Evolutionary conservation across 768 basidiomycete species (phyloP), one percentile per base, ranked within the genome.

Genomic region (Pleurotus cornucopiae): DNA sequence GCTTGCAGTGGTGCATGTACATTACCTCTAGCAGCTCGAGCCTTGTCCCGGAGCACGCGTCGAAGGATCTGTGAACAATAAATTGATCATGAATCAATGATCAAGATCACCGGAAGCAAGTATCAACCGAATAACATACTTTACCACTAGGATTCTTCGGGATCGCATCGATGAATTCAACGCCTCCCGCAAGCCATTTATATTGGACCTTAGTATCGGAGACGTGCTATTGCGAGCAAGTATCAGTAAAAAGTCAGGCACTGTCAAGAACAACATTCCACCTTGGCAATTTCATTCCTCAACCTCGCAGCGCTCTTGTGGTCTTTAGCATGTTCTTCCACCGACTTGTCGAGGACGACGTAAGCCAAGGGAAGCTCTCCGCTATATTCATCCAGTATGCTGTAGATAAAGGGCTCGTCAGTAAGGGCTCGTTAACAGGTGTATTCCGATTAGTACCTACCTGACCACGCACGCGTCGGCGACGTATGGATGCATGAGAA

Each of bases 111-210:
- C 26, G n/a, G 18, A 30, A 30, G 26, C n/a, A 38, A 25, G 20
- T 16, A 12, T 11, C 25, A 18, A 3, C 45, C 20, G 23, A 44
- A 23, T 13, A 51, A 62, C 81, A 66, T 30, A 85, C 75, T 65
- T 86, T 86, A n/a, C 87, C 86, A 20, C 83, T 84, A 2, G 86
- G 83, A 61, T 85, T 87, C 74, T 84, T 88, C 2, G 86, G 87
- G 40, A 88, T 79, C 1, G 64, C 68, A 44, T 85, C 79, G 21
- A 85, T 74, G 56, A 87, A 82, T 59, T 83, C 80, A 3, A 88
- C 74, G 6, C 85, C 86, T 5, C 83, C 85, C 3, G 76, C 70
- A 1, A 88, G 65, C 60, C 74, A 76, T 66, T 88, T 88, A 66
- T 88, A 88, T 43, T 71, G 69, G 4, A 77, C 73, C 62, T 86